Base-by-base conservation (phyloP, 2,329 filamentous ascomycete species). In the Colletotrichum sp. region DNA sequence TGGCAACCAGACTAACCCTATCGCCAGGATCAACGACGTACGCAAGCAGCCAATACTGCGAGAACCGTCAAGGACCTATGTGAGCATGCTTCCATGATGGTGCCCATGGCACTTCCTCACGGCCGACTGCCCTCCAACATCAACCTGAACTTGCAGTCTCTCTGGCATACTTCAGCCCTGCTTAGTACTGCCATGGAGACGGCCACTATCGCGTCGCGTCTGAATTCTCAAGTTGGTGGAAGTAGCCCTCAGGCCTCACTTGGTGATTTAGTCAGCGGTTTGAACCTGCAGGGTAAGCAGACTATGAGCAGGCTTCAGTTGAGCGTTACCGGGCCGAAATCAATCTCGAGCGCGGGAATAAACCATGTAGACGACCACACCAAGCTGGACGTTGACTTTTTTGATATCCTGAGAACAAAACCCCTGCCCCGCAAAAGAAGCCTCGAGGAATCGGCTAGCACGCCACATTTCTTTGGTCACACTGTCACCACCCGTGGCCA, bases 111-210 rank as follows among this genome's bases (percentile, higher is more conserved):
- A 4, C 85, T 94, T 28, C 90, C 92, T 2, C 91, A 93, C 16
- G 81, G 83, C 18, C 85, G 83, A 43, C 78, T 94, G 30, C 92
- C 93, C 2, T 79, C 83, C 4, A 92, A 92, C 77, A 82, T 96
- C 7, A 84, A 84, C 4, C 78, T 97, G 16, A 91, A 96, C 79
- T 78, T 84, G 12, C 84, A 86, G 9, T 97, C 94, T 0, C 86
- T 89, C 72, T 99, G 97, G 97, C 93, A 98, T 80, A 91, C 91
- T 5, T 93, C 95, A 15, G 96, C 94, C 3, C 85, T 98, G 16
- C 89, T 98, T 77, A 91, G 92, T 16, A 89, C 94, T 1, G 94
- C 94, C 2, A 82, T 98, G 15, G 97, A 99, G 83, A 95, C 92
- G 28, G 91, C 94, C 38, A 95, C 94, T 1, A 85, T 99, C 16